phyloP scores from a whole-genome alignment of 2,329 filamentous ascomycete genomes.

The Aspergillus persii region DNA sequence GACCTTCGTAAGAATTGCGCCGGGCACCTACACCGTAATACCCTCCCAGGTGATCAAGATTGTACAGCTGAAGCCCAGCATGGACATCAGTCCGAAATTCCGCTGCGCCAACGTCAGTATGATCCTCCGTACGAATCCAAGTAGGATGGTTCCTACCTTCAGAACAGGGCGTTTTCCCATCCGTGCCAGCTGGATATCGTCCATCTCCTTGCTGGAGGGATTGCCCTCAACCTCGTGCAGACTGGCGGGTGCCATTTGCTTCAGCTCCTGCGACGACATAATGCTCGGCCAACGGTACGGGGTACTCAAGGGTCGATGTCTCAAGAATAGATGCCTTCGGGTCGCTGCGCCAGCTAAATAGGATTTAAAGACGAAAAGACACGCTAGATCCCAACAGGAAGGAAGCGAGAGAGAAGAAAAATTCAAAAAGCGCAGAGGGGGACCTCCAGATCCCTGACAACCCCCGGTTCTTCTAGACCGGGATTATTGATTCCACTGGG shows the following conservation, averaged over 20 bases:
- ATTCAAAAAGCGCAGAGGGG: background rate
- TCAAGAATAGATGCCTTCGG: background rate
- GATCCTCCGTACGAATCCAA: background rate
- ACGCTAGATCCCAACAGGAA: background rate
- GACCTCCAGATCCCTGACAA: background rate
- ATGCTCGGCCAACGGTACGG: background rate
- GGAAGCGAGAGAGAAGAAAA: background rate
- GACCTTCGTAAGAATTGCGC: background rate
- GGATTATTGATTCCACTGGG: background rate
- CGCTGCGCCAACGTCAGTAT: slow-evolving; percentile 24
- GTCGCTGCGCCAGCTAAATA: background rate
- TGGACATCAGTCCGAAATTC: slow-evolving; percentile 42
- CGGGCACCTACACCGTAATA: slow-evolving; percentile 31
- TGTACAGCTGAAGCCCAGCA: slow-evolving; percentile 41
- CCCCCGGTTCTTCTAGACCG: background rate
- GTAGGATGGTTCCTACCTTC: slow-evolving; percentile 26
- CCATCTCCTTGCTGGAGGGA: slow-evolving; percentile 24
- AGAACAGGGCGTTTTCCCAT: slow-evolving; percentile 53
- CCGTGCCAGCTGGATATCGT: slow-evolving; percentile 48
- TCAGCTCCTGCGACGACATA: slow-evolving; percentile 8
- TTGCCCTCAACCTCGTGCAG: slow-evolving; percentile 13
- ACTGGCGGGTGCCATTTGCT: slow-evolving; percentile 11
- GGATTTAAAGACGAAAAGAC: background rate
- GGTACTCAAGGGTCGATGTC: background rate
- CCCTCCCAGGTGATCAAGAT: slow-evolving; percentile 43